Evolutionary conservation across 345 rosid genomes (phyloP).

Genomic region (Eucalyptus erythrocorys): DNA sequence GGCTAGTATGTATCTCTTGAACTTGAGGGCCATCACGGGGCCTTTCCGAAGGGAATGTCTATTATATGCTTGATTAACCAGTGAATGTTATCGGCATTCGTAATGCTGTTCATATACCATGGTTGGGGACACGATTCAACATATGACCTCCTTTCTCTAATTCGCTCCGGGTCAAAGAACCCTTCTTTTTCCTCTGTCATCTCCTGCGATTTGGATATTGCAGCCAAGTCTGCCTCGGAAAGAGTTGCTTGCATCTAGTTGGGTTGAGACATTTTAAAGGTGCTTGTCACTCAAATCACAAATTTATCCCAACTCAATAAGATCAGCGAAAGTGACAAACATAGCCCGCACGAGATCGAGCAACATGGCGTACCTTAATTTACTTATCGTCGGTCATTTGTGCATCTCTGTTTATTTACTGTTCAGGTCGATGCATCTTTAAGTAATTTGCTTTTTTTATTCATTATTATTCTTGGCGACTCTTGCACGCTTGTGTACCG

Average conservation of each 20-base stretch:
- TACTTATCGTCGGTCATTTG: not conserved
- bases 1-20: not conserved
- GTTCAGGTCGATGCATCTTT: not conserved
- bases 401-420: not conserved
- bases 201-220: not conserved
- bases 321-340: not conserved
- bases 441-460: not conserved
- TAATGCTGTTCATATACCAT: not conserved
- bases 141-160: not conserved
- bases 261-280: not conserved
- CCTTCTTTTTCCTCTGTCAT: not conserved
- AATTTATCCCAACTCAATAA: not conserved
- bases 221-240: not conserved
- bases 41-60: not conserved
- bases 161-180: not conserved
- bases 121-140: not conserved
- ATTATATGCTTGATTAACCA: not conserved
- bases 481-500: constrained; percentile 10
- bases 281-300: not conserved
- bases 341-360: not conserved
- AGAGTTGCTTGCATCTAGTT: not conserved
- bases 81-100: not conserved
- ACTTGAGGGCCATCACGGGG: not conserved
- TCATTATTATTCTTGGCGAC: not conserved
- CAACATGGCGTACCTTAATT: not conserved